Conservation (phyloP, 768 basidiomycete species). For the Rhizopogon roseolus region DNA sequence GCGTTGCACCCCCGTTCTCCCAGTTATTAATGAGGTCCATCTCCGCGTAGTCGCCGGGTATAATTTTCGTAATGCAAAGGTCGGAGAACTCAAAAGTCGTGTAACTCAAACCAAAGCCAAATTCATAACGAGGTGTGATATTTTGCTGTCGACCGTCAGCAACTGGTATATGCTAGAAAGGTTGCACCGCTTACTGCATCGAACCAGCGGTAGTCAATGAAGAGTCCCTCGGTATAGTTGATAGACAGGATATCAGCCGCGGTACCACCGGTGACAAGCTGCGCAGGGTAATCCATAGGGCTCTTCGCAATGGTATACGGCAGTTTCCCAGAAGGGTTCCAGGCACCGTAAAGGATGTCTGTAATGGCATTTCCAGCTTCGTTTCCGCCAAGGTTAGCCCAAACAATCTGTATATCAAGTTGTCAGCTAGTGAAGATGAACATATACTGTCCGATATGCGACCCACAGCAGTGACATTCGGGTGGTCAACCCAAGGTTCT, state of each 20-base stretch:
- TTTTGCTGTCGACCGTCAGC: slow-evolving; percentile 37
- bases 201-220: slow-evolving; percentile 72
- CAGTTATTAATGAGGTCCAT: slow-evolving; percentile 39
- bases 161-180: background rate
- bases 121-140: slow-evolving; percentile 79
- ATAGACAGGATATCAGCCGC: slow-evolving; percentile 37
- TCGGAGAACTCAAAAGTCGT: slow-evolving; percentile 71
- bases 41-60: slow-evolving; percentile 22
- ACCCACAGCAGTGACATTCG: slow-evolving; percentile 68
- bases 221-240: slow-evolving; percentile 58
- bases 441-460: slow-evolving; percentile 19
- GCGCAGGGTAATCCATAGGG: slow-evolving; percentile 45
- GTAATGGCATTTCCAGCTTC: slow-evolving; percentile 76
- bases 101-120: slow-evolving; percentile 89
- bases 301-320: slow-evolving; percentile 71
- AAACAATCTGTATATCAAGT: slow-evolving; percentile 31
- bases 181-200: slow-evolving; percentile 47
- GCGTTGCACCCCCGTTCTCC: slow-evolving; percentile 54
- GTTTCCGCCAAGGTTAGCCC: slow-evolving; percentile 59
- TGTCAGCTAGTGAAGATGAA: slow-evolving; percentile 1
- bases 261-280: slow-evolving; percentile 23
- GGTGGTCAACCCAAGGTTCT: slow-evolving; percentile 71
- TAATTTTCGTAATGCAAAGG: slow-evolving; percentile 43
- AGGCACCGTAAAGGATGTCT: slow-evolving; percentile 72
- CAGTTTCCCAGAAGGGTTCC: slow-evolving; percentile 72